These are phyloP conservation scores for Cystoderma amianthinum DNA, from an alignment of 768 basidiomycete species.

Conservation along the genomic window DNA sequence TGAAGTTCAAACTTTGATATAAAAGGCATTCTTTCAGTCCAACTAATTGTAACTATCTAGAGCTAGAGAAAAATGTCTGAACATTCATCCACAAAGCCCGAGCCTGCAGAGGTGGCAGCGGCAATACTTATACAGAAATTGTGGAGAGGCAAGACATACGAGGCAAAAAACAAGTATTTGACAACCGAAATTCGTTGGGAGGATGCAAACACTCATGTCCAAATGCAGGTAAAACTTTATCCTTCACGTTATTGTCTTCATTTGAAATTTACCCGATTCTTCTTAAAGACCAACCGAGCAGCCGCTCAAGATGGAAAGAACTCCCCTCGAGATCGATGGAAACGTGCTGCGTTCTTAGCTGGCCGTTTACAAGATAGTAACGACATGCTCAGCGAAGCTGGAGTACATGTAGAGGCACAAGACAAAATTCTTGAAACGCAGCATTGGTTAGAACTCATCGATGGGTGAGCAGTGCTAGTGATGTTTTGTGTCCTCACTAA, in stretches of 20 bases:
- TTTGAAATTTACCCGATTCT: not conserved
- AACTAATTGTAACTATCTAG: too few relatives aligned
- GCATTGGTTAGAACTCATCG: conserved; percentile 60
- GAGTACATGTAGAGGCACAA: conserved; percentile 20
- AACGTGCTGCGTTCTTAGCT: conserved; percentile 35
- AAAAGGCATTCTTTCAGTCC: too few relatives aligned
- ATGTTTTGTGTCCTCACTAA: not conserved
- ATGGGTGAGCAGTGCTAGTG: conserved; percentile 29
- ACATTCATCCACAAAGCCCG: too few relatives aligned
- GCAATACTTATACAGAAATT: conserved; percentile 29
- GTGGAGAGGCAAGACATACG: conserved; percentile 26
- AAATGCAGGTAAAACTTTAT: conserved; percentile 29
- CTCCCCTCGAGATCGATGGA: conserved; percentile 38
- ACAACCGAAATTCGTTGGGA: conserved; percentile 24
- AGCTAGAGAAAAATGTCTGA: too few relatives aligned
- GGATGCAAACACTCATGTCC: conserved; percentile 29
- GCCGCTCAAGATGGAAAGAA: conserved; percentile 41
- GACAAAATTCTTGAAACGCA: conserved; percentile 49
- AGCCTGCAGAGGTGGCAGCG: conserved; percentile 18
- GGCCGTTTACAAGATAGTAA: conserved; percentile 36
- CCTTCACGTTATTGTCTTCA: not conserved
- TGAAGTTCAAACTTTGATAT: too few relatives aligned
- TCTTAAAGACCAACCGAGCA: conserved; percentile 26
- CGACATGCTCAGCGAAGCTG: conserved; percentile 23
- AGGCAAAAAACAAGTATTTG: conserved; percentile 17